Evolutionary conservation across 768 basidiomycete genomes (phyloP).

Genomic region (Psilocybe azurescens): DNA sequence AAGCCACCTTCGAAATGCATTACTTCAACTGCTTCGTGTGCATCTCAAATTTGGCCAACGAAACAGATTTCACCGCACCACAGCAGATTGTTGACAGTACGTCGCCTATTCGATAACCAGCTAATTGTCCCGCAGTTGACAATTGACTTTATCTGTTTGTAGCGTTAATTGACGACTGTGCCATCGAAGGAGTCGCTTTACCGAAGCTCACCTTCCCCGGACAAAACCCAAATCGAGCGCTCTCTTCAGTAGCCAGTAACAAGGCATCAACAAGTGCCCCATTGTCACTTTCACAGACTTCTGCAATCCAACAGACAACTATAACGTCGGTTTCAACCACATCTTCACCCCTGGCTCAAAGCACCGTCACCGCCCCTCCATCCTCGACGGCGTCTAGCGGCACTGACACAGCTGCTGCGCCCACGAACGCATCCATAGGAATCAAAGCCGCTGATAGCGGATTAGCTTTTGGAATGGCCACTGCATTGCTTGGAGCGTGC

Average conservation of each 20-base stretch:
- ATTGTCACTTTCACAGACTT: neutral
- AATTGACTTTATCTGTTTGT: neutral
- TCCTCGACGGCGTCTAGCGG: conserved; percentile 1
- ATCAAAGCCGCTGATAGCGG: neutral
- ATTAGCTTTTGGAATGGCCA: neutral
- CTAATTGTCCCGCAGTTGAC: neutral
- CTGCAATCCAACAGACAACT: neutral
- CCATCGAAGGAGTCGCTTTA: conserved; percentile 23
- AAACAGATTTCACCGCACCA: conserved; percentile 33
- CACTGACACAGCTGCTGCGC: neutral
- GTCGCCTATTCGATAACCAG: neutral
- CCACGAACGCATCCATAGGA: neutral
- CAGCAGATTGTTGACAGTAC: conserved; percentile 42
- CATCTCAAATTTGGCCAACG: conserved; percentile 32
- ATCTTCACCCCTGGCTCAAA: conserved; percentile 7
- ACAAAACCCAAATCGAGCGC: conserved; percentile 17
- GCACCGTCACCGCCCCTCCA: conserved; percentile 9
- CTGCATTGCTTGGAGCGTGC: neutral
- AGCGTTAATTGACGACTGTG: conserved; percentile 30
- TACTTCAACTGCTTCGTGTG: conserved; percentile 51
- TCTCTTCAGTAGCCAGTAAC: conserved; percentile 8
- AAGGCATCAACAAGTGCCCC: neutral
- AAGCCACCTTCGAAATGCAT: conserved; percentile 37
- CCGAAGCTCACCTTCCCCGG: conserved; percentile 33
- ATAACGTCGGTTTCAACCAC: neutral